Base-by-base conservation (phyloP, 148 eudicot genomes). In the Camellia granthamiana region DNA sequence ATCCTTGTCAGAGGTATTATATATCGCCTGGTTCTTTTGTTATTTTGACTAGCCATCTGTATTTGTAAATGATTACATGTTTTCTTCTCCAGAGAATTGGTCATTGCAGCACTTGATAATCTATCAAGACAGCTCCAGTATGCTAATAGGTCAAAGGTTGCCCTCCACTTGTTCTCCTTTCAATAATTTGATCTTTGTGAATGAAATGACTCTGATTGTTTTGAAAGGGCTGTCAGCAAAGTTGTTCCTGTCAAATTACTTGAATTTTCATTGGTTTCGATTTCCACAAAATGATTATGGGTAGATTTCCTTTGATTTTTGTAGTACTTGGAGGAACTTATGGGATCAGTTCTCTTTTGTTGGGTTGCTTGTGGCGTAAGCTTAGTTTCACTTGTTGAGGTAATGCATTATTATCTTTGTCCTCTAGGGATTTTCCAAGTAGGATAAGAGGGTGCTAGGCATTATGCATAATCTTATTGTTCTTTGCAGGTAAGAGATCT, bases 291-390 rank as follows among this genome's bases (percentile, higher is more conserved):
- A 61, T 55, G 61, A 16, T 49, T 42, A 16, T 47, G 9, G 60
- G 54, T 51, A 12, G 42, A 62, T 3, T 60, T 41, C 16, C 42
- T 64, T 49, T 23, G 78, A 51, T 63, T 72, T 76, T 73, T 85
- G 88, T 90, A 96, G 99, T 93, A 92, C 79, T 81, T 96, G 82
- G 97, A 92, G 75, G 95, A 93, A 84, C 94, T 96, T 77, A 89
- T 93, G 79, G 98, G 92, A 78, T 86, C 88, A 61, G 86, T 96
- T 82, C 75, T 96, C 67, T 96, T 96, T 83, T 84, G 88, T 78
- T 96, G 98, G 99, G 89, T 93, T 77, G 88, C 89, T 69, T 92
- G 97, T 86, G 95, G 98, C 43, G 88, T 96, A 76, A 92, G 92
- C 88, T 86, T 96, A 82, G 82, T 77, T 82, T 91, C 94, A 54